Percentiles rank a stretch among this genome's conserved stretches.
phyloP scores from a whole-genome alignment of 2,329 filamentous ascomycete species.

The Cadophora sp. region DNA sequence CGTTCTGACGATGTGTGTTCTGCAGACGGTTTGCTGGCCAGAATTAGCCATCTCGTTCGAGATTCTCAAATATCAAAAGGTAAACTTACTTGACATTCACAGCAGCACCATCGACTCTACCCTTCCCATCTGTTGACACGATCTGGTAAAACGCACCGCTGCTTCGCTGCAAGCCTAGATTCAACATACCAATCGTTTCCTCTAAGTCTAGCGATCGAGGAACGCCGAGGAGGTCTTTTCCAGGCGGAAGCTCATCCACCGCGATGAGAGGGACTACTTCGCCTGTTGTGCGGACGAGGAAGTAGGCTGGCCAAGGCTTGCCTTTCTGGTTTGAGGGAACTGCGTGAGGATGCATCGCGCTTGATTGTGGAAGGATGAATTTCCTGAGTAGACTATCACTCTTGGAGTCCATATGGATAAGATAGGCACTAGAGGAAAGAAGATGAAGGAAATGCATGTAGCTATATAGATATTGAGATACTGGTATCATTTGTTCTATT shows the following conservation, averaged over 20 bases:
- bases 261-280: constrained; percentile 62
- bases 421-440: background rate
- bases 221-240: constrained; percentile 44
- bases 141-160: constrained; percentile 33
- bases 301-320: constrained; percentile 46
- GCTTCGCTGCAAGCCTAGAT: constrained; percentile 36
- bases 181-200: constrained; percentile 41
- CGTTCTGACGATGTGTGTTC: background rate
- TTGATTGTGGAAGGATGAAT: background rate
- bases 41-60: background rate
- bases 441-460: background rate
- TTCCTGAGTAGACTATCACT: background rate
- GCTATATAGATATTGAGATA: background rate
- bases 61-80: background rate
- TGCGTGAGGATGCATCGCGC: constrained; percentile 1
- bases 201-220: constrained; percentile 45
- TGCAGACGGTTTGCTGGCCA: background rate
- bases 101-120: background rate
- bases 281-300: constrained; percentile 51
- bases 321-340: constrained; percentile 5
- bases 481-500: background rate
- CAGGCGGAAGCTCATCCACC: constrained; percentile 56
- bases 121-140: constrained; percentile 1
- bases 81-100: background rate
- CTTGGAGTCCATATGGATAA: background rate